Conservation (phyloP, 805 yeast genomes). For the Pichia nakasei region DNA sequence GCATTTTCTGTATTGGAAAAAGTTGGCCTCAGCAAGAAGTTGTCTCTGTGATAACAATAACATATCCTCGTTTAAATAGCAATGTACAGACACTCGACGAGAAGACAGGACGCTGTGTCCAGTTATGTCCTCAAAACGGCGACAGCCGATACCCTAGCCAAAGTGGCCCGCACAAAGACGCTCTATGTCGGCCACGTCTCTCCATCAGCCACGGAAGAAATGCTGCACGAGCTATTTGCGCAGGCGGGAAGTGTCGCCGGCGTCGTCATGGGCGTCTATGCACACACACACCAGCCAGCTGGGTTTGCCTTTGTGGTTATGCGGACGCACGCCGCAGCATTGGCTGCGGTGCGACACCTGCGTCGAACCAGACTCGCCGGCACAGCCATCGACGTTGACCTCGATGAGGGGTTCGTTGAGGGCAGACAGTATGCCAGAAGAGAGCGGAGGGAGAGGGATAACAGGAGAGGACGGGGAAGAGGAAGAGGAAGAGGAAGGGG, state of each 20-base stretch:
- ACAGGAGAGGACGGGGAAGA: too few relatives aligned
- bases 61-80: too few relatives aligned
- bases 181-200: slow-evolving; percentile 88
- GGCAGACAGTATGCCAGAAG: slow-evolving; percentile 97
- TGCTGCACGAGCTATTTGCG: slow-evolving; percentile 76
- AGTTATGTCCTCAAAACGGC: slow-evolving; percentile 61
- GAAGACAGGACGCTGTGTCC: slow-evolving; percentile 65
- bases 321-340: slow-evolving; percentile 51
- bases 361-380: slow-evolving; percentile 82
- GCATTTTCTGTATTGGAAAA: too few relatives aligned
- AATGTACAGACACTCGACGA: slow-evolving; percentile 42
- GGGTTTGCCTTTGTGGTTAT: slow-evolving; percentile 90
- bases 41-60: too few relatives aligned
- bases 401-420: slow-evolving; percentile 93
- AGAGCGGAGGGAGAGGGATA: too few relatives aligned
- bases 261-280: slow-evolving; percentile 90
- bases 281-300: slow-evolving; percentile 87
- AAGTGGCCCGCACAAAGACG: slow-evolving; percentile 53
- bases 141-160: slow-evolving; percentile 53
- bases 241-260: slow-evolving; percentile 71
- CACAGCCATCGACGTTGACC: slow-evolving; percentile 70
- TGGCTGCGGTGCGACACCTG: slow-evolving; percentile 74
- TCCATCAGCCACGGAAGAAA: slow-evolving; percentile 91
- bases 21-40: too few relatives aligned
- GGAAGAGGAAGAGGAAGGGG: too few relatives aligned